Conservation (phyloP, 2,329 filamentous ascomycete species). For the Moelleriella libera region DNA sequence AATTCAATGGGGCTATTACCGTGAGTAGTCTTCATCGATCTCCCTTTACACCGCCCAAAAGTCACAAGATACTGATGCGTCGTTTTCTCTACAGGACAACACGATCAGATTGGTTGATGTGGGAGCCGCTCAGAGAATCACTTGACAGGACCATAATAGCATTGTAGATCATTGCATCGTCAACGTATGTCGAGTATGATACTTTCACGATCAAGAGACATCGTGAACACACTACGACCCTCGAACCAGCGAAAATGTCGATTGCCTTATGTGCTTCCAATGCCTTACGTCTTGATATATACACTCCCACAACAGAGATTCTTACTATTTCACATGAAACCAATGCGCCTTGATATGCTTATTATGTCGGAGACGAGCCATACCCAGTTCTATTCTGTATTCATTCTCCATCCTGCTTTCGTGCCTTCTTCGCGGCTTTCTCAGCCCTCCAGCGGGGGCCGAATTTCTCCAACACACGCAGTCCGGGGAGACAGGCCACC, state of each 20-base stretch:
- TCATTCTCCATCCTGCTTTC: neutral
- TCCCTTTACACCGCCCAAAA: neutral
- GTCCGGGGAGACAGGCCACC: conserved; percentile 29
- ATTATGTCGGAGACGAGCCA: no score
- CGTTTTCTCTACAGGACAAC: conserved; percentile 51
- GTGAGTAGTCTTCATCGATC: conserved; percentile 34
- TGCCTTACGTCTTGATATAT: no score
- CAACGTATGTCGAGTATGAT: no score
- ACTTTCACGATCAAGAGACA: neutral
- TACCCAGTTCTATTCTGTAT: no score
- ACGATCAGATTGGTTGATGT: conserved; percentile 92
- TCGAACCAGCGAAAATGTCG: no score
- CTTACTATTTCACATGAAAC: no score
- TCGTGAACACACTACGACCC: no score
- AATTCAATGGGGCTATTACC: conserved; percentile 92
- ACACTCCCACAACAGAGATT: no score
- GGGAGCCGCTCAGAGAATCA: conserved; percentile 65
- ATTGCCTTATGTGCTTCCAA: no score
- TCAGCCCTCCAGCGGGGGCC: conserved; percentile 37
- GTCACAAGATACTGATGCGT: neutral
- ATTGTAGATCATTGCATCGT: neutral
- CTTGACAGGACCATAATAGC: conserved; percentile 52
- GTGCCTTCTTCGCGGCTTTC: conserved; percentile 20
- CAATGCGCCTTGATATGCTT: no score
- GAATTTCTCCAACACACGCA: conserved; percentile 33